Base-by-base conservation (phyloP, 2,329 filamentous ascomycete genomes). In the Rugonectria rugulosa region DNA sequence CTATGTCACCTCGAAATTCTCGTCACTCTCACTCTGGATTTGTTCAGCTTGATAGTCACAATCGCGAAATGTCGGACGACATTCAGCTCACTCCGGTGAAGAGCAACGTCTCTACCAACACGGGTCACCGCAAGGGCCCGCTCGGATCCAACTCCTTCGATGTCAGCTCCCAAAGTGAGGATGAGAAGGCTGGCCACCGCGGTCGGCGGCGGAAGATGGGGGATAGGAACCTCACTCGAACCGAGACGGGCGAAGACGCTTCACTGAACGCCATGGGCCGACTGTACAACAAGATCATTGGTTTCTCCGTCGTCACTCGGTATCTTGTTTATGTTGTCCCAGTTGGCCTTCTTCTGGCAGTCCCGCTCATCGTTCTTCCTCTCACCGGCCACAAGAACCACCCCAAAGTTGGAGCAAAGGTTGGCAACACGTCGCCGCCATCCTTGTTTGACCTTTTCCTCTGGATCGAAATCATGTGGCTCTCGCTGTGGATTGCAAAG, bases 241-340 rank as follows among this genome's bases (percentile, higher is more conserved):
- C 74, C 15, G 77, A 77, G 56, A 81, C 78, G 7, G 81, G 85
- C 10, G 83, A 85, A 2, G 83, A 84, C 15, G 71, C 82, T 26
- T 77, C 79, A 26, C 73, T 90, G 60, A 90, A 86, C 63, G 82
- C 82, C 57, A 84, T 91, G 78, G 88, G 88, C 38, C 80, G 80
- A 56, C 68, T 90, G 29, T 88, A 90, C 73, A 79, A 81, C 66
- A 88, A 83, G 70, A 80, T 91, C 59, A 75, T 89, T 56, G 77
- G 79, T 63, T 87, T 87, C 67, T 88, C 85, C 7, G 78, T 86
- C 59, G 66, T 89, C 57, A 88, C 85, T 4, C 80, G 88, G 41
- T 90, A 90, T 68, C 75, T 89, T 42, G 79, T 90, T 60, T 90
- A 90, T 67, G 81, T 90, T 59, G 73, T 87, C 20, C 88, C 88